phyloP scores from a whole-genome alignment of 169 alveolate species.

The Babesia ovata region DNA sequence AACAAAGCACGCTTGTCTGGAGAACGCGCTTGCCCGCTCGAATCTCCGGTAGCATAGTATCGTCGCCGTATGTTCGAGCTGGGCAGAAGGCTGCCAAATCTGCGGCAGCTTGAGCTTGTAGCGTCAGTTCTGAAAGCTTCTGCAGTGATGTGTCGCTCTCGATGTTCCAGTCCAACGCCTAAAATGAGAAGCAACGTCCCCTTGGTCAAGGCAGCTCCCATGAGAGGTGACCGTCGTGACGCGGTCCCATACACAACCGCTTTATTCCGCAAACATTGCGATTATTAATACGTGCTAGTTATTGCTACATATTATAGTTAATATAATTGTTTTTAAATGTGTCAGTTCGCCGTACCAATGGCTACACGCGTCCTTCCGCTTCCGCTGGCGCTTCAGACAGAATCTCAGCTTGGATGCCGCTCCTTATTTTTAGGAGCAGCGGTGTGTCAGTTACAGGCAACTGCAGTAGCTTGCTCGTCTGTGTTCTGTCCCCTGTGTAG shows the following conservation, averaged over 20 bases:
- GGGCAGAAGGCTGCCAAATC: constrained; percentile 7
- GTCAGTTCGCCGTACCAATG: neutral
- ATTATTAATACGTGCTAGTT: neutral
- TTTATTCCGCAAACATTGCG: neutral
- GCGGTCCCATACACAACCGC: neutral
- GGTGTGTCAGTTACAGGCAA: constrained; percentile 53
- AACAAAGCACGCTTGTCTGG: constrained; percentile 6
- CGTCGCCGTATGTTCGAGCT: neutral
- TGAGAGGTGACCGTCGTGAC: neutral
- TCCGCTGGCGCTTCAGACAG: neutral
- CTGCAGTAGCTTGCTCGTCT: constrained; percentile 22
- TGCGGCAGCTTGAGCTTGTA: neutral
- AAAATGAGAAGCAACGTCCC: neutral
- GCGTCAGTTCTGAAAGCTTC: constrained; percentile 21
- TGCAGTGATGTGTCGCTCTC: neutral
- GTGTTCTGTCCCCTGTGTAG: constrained; percentile 26
- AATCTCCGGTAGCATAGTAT: constrained; percentile 13
- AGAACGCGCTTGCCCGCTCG: neutral
- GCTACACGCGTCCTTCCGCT: neutral
- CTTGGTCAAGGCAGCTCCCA: constrained; percentile 33
- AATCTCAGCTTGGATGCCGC: constrained; percentile 9
- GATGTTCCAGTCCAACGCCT: neutral
- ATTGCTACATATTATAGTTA: neutral
- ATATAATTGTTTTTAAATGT: too few species aligned
- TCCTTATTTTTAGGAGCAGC: constrained; percentile 50